Evolutionary conservation across 225 moss, liverwort and hornwort species (phyloP), one percentile per base, ranked within the genome.

Genomic region (Neckera pumila): DNA sequence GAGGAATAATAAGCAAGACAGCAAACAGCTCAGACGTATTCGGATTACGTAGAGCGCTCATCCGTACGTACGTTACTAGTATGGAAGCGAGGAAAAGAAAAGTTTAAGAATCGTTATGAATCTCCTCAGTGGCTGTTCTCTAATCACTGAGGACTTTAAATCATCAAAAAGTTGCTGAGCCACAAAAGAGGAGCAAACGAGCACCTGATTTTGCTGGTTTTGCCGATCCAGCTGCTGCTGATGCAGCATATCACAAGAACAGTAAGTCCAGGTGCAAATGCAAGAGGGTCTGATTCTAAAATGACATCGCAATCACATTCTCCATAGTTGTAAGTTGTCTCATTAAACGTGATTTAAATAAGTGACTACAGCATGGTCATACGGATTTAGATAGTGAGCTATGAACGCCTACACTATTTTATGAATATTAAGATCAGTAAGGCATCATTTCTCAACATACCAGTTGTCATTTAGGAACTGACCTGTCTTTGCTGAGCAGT

Each of bases 401-500:
- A 27, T 61, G 27, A 63, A 47, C n/a, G 74, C 60, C 33, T 80
- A 58, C 83, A 27, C 26, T 66, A 70, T 13, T 81, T 16, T 36
- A 63, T 64, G 71, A 78, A 70, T 22, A 72, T 33, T 51, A 78
- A 70, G 34, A 82, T 28, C 71, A 57, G 58, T 28, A 60, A 67
- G 74, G 74, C 65, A 88, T 7, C 38, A n/a, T 70, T 80, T 60
- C 80, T 57, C 51, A 16, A 72, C 72, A 80, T 53, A 20, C 56
- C 86, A 63, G 25, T 70, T 79, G 33, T 63, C 59, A 51, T 49
- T n/a, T 71, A 51, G 58, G 89, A 76, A 87, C 84, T 80, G 67
- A 96, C 98, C 96, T 98, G 98, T 96, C 98, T 94, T 91, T 98
- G 98, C 90, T 98, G 98, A 69, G 93, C 93, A 78, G 90, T 92